These are phyloP conservation scores for Exophiala phaeomuriformis DNA, from an alignment of 2,329 filamentous ascomycete species.

Conservation along the genomic window DNA sequence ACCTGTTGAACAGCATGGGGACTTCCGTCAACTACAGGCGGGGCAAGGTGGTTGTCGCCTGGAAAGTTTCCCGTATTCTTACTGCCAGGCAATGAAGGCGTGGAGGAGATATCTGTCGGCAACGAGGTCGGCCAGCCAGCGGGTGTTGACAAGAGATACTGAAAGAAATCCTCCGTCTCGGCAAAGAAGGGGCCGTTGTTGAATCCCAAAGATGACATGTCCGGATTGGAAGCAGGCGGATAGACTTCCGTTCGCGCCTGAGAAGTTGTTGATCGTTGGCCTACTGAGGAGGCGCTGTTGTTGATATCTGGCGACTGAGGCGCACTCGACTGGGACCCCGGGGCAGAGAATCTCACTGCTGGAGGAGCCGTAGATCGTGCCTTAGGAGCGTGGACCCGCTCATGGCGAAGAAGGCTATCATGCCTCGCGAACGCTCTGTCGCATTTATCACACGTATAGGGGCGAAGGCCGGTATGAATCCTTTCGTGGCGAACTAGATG, in stretches of 20 bases:
- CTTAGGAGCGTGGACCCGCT: not conserved
- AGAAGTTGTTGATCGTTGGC: not conserved
- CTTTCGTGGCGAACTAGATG: not conserved
- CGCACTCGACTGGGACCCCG: not conserved
- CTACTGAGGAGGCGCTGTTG: not conserved
- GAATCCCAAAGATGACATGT: not conserved
- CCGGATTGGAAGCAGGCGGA: not conserved
- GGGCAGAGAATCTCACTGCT: not conserved
- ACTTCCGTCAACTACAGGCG: not conserved
- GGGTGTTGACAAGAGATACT: not conserved
- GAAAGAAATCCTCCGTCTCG: not conserved
- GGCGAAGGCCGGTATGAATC: not conserved
- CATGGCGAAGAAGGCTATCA: not conserved
- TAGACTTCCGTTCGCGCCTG: not conserved
- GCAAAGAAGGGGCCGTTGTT: not conserved
- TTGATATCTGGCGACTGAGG: not conserved
- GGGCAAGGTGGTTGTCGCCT: not conserved
- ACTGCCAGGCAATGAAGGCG: not conserved
- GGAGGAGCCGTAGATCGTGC: not conserved
- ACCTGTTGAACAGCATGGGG: conserved; percentile 1
- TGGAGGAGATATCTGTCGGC: not conserved
- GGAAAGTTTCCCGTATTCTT: not conserved
- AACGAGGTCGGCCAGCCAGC: not conserved
- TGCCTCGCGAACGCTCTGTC: not conserved
- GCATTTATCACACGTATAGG: not conserved